These are phyloP conservation scores for Coriaria nepalensis DNA, from an alignment of 306 rosid species.

Conservation along the genomic window DNA sequence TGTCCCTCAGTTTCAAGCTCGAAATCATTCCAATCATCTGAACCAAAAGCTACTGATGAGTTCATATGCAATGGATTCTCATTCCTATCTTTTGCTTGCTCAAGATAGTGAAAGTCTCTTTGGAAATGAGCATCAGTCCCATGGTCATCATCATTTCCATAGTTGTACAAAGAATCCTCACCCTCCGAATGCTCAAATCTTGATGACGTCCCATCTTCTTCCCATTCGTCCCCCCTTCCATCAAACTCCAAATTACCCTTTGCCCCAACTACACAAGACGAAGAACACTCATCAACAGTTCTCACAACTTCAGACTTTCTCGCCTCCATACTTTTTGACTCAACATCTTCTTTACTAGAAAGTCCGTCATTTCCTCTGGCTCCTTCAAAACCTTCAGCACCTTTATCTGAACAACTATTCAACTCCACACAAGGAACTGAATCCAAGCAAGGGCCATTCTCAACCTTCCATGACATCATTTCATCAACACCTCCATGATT, in stretches of 20 bases:
- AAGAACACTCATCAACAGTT: constrained; percentile 14
- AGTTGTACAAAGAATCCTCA: constrained; percentile 52
- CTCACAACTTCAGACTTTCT: constrained; percentile 11
- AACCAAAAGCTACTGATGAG: constrained; percentile 77
- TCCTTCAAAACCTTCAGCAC: constrained; percentile 9
- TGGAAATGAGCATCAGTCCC: constrained; percentile 15
- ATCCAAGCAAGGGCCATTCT: constrained; percentile 19
- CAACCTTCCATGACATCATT: constrained; percentile 29
- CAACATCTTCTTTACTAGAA: constrained; percentile 1
- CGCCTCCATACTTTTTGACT: constrained; percentile 5
- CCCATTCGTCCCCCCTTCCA: constrained; percentile 24
- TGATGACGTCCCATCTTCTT: constrained; percentile 26
- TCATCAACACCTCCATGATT: constrained; percentile 24
- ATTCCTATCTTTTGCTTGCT: constrained; percentile 19
- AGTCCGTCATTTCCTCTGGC: constrained; percentile 8
- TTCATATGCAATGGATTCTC: constrained; percentile 64
- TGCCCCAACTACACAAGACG: constrained; percentile 10
- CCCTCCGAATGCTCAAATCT: constrained; percentile 49
- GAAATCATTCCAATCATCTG: constrained; percentile 68
- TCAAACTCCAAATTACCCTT: constrained; percentile 10
- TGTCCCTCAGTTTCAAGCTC: constrained; percentile 25
- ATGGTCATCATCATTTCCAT: constrained; percentile 32
- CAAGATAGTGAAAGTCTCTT: constrained; percentile 9
- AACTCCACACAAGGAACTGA: constrained; percentile 10
- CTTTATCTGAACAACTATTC: constrained; percentile 12